phyloP scores from a whole-genome alignment of 495 filamentous ascomycete species.

The Talaromyces trachyspermus region DNA sequence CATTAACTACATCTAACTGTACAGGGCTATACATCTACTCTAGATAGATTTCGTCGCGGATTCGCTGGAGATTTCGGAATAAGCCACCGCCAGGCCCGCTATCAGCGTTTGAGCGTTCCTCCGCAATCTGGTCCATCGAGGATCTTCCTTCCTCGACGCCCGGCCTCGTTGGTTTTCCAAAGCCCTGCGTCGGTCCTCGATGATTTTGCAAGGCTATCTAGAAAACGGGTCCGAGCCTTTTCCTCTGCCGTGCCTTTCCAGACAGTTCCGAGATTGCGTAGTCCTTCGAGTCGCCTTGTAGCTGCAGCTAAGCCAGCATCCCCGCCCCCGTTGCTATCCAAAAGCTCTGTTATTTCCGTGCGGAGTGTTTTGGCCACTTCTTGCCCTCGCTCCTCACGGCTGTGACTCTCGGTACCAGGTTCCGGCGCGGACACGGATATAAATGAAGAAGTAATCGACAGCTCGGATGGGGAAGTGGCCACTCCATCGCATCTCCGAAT shows the following conservation, averaged over 20 bases:
- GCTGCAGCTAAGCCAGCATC: conserved; percentile 56
- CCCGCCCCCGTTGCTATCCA: conserved; percentile 42
- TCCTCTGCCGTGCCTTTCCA: conserved; percentile 95
- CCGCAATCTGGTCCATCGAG: conserved; percentile 16
- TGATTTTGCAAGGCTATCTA: conserved; percentile 64
- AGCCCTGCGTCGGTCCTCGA: conserved; percentile 49
- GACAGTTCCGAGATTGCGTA: conserved; percentile 64
- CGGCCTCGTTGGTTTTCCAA: conserved; percentile 47
- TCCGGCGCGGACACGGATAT: conserved; percentile 77
- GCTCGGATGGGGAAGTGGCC: conserved; percentile 79
- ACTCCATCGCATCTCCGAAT: conserved; percentile 91
- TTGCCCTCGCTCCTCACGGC: conserved; percentile 72
- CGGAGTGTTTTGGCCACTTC: conserved; percentile 60
- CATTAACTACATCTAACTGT: neutral
- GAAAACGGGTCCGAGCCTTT: conserved; percentile 70
- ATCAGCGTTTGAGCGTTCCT: conserved; percentile 18
- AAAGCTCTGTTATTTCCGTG: conserved; percentile 60
- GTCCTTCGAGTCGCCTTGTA: conserved; percentile 57
- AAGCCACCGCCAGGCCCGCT: conserved; percentile 61
- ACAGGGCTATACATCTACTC: conserved; percentile 21
- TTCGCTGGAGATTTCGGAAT: conserved; percentile 69
- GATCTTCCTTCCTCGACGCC: conserved; percentile 27
- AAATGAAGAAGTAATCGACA: conserved; percentile 63
- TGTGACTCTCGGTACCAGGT: conserved; percentile 50
- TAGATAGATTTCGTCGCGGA: conserved; percentile 66